Conservation (phyloP, 495 filamentous ascomycete genomes). For the Choiromyces venosus region DNA sequence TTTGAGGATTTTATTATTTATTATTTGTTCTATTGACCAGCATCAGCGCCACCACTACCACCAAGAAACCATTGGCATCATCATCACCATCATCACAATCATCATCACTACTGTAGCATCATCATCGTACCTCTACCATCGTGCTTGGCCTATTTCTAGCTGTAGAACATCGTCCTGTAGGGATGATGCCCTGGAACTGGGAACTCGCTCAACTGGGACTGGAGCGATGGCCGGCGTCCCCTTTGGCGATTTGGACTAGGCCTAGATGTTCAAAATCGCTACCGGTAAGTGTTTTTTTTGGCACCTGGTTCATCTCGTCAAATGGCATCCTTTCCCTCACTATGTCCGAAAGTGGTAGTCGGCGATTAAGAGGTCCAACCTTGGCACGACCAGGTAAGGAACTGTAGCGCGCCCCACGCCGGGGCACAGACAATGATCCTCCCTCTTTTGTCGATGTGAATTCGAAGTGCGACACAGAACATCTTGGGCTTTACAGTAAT, state of each 20-base stretch:
- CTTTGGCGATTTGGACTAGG: background rate
- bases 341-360: constrained; percentile 27
- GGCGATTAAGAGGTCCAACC: constrained; percentile 21
- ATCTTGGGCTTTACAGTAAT: background rate
- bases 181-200: background rate
- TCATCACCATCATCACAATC: background rate
- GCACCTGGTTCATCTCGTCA: constrained; percentile 2
- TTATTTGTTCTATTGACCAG: background rate
- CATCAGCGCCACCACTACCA: background rate
- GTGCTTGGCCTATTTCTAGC: background rate
- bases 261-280: background rate
- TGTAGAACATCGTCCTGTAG: background rate
- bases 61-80: too few species aligned
- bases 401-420: constrained; percentile 24
- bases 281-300: background rate
- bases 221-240: background rate
- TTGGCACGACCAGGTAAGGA: constrained; percentile 35
- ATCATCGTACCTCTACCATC: background rate
- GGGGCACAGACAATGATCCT: constrained; percentile 25
- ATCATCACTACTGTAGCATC: background rate
- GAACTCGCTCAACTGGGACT: background rate
- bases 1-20: background rate
- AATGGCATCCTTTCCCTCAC: background rate
- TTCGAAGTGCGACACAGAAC: constrained; percentile 15
- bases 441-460: constrained; percentile 35